phyloP scores from a whole-genome alignment of 768 basidiomycete species.

The Gymnopilus junonius region DNA sequence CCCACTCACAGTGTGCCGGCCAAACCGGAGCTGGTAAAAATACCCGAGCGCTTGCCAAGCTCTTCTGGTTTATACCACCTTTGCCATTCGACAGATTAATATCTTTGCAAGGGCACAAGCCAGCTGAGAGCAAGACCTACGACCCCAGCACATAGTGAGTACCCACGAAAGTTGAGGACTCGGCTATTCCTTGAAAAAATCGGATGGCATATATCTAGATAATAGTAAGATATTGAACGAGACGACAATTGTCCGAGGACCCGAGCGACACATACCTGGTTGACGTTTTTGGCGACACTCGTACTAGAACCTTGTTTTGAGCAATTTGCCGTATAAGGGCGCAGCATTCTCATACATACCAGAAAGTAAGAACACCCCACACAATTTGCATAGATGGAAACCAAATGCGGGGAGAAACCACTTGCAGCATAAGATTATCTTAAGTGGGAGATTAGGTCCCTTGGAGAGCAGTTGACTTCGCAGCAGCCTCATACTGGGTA shows the following conservation, averaged over 20 bases:
- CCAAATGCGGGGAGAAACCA: conserved; percentile 67
- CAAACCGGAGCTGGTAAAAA: conserved; percentile 69
- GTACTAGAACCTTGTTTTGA: conserved; percentile 41
- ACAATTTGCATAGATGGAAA: conserved; percentile 67
- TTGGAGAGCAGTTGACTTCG: not conserved
- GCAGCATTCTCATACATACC: conserved; percentile 37
- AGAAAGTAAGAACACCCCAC: conserved; percentile 70
- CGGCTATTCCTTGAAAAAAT: conserved; percentile 74
- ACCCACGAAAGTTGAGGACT: conserved; percentile 79
- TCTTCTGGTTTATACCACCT: conserved; percentile 78
- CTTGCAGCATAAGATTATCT: conserved; percentile 72
- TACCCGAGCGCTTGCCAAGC: conserved; percentile 71
- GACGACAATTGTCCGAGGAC: not conserved
- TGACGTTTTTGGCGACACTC: conserved; percentile 55
- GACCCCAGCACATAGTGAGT: conserved; percentile 75
- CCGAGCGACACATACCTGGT: conserved; percentile 46
- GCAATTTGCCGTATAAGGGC: not conserved
- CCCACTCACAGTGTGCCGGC: conserved; percentile 59
- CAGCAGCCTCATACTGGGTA: conserved; percentile 55
- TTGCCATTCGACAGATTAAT: not conserved
- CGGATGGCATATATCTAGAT: conserved; percentile 67
- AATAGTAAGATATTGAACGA: not conserved
- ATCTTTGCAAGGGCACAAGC: not conserved
- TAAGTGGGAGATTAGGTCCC: conserved; percentile 9
- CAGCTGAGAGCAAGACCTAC: conserved; percentile 40